phyloP scores from a whole-genome alignment of 345 rosid genomes.

The Punica granatum region DNA sequence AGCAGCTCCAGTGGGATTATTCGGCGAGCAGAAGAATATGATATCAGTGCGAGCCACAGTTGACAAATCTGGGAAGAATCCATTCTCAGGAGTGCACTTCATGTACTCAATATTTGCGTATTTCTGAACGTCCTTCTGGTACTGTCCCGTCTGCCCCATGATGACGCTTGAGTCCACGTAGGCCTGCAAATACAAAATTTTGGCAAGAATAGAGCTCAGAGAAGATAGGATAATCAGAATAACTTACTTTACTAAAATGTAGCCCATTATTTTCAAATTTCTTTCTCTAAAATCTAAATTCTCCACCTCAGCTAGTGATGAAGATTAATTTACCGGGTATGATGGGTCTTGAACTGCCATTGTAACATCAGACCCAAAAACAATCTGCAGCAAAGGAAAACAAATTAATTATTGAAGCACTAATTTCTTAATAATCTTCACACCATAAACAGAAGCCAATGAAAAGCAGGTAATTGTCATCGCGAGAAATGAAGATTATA shows the following conservation, averaged over 20 bases:
- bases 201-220: constrained; percentile 5
- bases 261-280: background rate
- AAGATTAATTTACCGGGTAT: constrained; percentile 68
- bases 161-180: constrained; percentile 95
- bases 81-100: constrained; percentile 93
- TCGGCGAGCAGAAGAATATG: constrained; percentile 94
- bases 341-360: constrained; percentile 98
- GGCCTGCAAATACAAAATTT: constrained; percentile 42
- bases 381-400: constrained; percentile 32
- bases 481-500: background rate
- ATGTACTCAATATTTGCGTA: constrained; percentile 79
- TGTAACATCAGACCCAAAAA: constrained; percentile 76
- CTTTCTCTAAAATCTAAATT: background rate
- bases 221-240: background rate
- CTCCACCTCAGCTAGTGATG: background rate
- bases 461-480: background rate
- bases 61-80: constrained; percentile 87
- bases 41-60: constrained; percentile 64
- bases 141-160: constrained; percentile 87
- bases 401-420: background rate
- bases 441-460: background rate
- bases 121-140: constrained; percentile 54
- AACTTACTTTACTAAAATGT: background rate
- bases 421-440: background rate
- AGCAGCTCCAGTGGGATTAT: constrained; percentile 91